phyloP scores from a whole-genome alignment of 179 eudicot species.

The Camellia oleifera region DNA sequence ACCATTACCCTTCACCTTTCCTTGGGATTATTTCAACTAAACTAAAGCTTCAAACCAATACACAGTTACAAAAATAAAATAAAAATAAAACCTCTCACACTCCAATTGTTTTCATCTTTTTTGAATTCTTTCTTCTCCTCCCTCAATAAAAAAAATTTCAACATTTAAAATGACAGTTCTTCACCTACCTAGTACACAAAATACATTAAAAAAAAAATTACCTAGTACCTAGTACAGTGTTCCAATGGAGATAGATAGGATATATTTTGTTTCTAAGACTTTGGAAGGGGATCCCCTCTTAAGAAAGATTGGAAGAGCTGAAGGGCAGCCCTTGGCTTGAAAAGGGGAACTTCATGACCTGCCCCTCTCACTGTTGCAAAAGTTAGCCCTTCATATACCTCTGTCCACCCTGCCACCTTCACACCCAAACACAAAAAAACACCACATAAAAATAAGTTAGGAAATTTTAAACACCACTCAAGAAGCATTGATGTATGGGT shows the following conservation, averaged over 20 bases:
- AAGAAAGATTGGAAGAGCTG: conserved; percentile 65
- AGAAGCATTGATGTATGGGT: too few species aligned
- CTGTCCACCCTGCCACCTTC: conserved; percentile 99
- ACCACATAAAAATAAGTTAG: background rate
- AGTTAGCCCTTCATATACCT: conserved; percentile 82
- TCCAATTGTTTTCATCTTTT: background rate
- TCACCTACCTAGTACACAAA: background rate
- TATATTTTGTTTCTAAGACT: background rate
- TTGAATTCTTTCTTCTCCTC: background rate
- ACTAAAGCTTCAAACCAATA: background rate
- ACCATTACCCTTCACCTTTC: background rate
- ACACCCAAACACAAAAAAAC: background rate
- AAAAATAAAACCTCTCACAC: background rate
- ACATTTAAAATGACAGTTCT: background rate
- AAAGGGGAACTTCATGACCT: conserved; percentile 93
- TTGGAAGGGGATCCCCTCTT: conserved; percentile 71
- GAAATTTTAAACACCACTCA: too few species aligned
- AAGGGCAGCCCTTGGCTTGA: conserved; percentile 88
- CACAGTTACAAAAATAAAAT: background rate
- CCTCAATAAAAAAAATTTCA: background rate
- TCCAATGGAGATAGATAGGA: too few species aligned
- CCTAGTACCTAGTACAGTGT: too few species aligned
- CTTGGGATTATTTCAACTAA: background rate
- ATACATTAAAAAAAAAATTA: background rate
- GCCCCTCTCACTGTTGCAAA: conserved; percentile 97